phyloP scores from a whole-genome alignment of 2,329 filamentous ascomycete species.

The Penicillium expansum region DNA sequence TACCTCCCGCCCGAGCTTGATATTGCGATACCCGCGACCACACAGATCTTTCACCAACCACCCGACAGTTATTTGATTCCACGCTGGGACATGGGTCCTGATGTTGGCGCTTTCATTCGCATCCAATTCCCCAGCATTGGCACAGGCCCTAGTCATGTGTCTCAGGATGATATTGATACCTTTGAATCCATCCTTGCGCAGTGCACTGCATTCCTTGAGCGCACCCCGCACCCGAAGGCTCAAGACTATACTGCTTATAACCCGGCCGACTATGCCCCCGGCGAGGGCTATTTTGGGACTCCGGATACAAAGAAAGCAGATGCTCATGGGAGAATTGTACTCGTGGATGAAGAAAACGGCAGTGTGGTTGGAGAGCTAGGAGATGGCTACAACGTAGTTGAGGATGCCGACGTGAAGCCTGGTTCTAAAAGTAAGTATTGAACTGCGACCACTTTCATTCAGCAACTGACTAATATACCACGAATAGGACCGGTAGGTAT shows the following conservation, averaged over 20 bases:
- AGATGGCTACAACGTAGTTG: slow-evolving; percentile 75
- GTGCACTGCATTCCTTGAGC: slow-evolving; percentile 91
- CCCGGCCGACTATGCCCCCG: slow-evolving; percentile 73
- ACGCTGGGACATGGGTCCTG: slow-evolving; percentile 86
- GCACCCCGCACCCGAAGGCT: slow-evolving; percentile 61
- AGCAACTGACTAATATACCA: slow-evolving; percentile 10
- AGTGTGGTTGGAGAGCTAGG: slow-evolving; percentile 90
- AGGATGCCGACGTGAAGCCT: slow-evolving; percentile 70
- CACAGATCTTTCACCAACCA: slow-evolving; percentile 95
- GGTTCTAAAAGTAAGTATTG: slow-evolving; percentile 79
- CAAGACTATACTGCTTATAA: slow-evolving; percentile 61
- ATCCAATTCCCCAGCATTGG: slow-evolving; percentile 83
- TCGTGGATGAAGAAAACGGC: slow-evolving; percentile 93
- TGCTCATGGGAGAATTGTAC: slow-evolving; percentile 72
- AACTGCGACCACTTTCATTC: neutral
- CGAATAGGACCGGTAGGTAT: slow-evolving; percentile 48
- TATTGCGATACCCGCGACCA: slow-evolving; percentile 87
- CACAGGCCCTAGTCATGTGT: slow-evolving; percentile 59
- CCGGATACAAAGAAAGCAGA: slow-evolving; percentile 30
- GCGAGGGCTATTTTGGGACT: slow-evolving; percentile 67
- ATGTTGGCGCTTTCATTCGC: slow-evolving; percentile 84
- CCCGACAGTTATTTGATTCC: slow-evolving; percentile 91
- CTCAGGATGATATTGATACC: slow-evolving; percentile 90
- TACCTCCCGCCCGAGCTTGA: slow-evolving; percentile 94
- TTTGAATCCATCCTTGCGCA: slow-evolving; percentile 98